These are phyloP conservation scores for Diplodia sapinea DNA, from an alignment of 2,329 filamentous ascomycete genomes.

Conservation along the genomic window DNA sequence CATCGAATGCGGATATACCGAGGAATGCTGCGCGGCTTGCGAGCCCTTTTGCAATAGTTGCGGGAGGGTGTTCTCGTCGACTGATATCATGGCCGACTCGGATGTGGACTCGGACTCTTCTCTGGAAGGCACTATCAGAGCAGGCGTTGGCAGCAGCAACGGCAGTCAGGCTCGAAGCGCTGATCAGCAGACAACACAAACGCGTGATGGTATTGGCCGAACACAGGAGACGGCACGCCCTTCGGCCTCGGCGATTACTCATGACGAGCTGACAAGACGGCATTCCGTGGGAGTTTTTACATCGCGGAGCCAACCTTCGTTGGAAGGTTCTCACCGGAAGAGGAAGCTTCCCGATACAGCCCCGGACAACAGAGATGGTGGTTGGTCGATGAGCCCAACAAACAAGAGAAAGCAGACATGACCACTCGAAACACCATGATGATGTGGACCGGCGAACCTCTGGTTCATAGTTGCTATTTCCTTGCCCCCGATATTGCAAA, in stretches of 20 bases:
- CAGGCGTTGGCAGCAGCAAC: too few species aligned
- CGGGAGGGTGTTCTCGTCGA: background rate
- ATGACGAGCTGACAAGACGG: background rate
- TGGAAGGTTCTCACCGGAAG: background rate
- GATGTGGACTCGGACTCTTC: background rate
- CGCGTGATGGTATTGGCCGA: background rate
- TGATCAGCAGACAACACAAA: background rate
- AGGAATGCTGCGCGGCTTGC: background rate
- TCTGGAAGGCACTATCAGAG: background rate
- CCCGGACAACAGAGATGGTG: background rate
- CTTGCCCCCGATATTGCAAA: too few species aligned
- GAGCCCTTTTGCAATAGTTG: background rate
- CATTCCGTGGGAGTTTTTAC: background rate
- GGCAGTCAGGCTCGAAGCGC: background rate
- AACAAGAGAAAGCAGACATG: background rate
- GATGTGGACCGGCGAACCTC: too few species aligned
- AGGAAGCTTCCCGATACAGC: background rate
- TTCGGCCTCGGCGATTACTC: background rate
- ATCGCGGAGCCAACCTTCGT: background rate
- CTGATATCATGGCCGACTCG: background rate
- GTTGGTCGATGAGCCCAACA: background rate
- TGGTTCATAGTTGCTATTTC: too few species aligned
- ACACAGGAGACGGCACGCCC: background rate
- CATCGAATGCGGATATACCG: background rate
- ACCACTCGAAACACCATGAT: background rate